These are phyloP conservation scores for Grosmannia penicillata DNA, from an alignment of 2,329 filamentous ascomycete species.

Conservation along the genomic window DNA sequence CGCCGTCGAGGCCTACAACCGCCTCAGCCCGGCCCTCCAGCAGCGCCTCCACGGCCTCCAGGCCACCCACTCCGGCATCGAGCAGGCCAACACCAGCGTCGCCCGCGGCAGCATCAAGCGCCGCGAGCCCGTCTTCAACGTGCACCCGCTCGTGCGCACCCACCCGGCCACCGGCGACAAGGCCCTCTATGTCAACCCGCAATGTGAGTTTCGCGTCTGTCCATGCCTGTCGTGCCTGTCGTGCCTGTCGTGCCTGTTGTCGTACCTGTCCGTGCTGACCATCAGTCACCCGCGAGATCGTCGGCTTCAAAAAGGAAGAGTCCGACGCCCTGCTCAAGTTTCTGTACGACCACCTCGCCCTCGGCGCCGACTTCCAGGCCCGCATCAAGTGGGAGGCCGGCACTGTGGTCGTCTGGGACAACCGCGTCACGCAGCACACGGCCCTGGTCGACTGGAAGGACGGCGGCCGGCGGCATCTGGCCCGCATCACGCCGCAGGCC, in stretches of 20 bases:
- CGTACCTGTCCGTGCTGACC: not conserved
- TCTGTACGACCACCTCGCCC: constrained; percentile 59
- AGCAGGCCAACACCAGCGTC: constrained; percentile 61
- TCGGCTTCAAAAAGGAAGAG: constrained; percentile 78
- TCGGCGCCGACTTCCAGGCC: constrained; percentile 57
- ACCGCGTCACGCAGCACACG: constrained; percentile 64
- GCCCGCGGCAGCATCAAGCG: constrained; percentile 55
- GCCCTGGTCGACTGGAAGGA: constrained; percentile 71
- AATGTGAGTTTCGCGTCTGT: constrained; percentile 43
- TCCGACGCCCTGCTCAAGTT: constrained; percentile 65
- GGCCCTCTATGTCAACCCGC: constrained; percentile 67
- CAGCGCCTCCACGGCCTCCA: constrained; percentile 67
- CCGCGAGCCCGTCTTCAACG: constrained; percentile 58
- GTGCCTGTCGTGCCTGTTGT: too few relatives aligned
- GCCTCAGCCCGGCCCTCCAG: constrained; percentile 65
- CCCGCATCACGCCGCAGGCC: constrained; percentile 70
- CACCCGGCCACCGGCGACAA: constrained; percentile 78
- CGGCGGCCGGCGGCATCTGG: constrained; percentile 64
- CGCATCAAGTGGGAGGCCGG: constrained; percentile 63
- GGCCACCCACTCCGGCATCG: constrained; percentile 67
- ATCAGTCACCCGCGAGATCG: constrained; percentile 62
- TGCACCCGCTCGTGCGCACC: constrained; percentile 66
- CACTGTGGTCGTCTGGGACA: constrained; percentile 83
- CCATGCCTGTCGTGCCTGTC: too few relatives aligned
- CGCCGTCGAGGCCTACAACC: constrained; percentile 64